phyloP scores from a whole-genome alignment of 176 grass and related monocot genomes.

The Oryza officinalis region DNA sequence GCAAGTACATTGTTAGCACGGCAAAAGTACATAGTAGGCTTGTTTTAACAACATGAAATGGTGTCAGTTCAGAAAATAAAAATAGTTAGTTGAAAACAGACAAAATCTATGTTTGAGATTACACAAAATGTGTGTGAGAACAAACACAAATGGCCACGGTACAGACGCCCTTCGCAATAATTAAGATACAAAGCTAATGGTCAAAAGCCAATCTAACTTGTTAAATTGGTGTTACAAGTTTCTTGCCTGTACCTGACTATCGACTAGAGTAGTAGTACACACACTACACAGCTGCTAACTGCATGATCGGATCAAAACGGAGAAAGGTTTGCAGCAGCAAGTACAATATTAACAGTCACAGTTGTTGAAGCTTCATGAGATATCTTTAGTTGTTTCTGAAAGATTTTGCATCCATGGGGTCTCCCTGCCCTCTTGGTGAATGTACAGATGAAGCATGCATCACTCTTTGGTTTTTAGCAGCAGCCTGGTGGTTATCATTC shows the following conservation, averaged over 20 bases:
- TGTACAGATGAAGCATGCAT: slow-evolving; percentile 27
- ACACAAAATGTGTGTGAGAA: slow-evolving; percentile 24
- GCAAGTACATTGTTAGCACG: neutral
- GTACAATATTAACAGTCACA: slow-evolving; percentile 28
- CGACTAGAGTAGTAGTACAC: slow-evolving; percentile 1
- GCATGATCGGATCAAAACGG: neutral
- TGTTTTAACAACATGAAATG: neutral
- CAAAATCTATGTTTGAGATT: slow-evolving; percentile 24
- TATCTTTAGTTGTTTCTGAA: slow-evolving; percentile 23
- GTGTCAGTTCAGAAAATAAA: neutral
- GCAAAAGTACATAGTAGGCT: neutral
- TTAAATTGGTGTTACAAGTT: slow-evolving; percentile 23
- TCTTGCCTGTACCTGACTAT: slow-evolving; percentile 20
- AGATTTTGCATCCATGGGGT: slow-evolving; percentile 3
- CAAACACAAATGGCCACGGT: neutral
- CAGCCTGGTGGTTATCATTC: slow-evolving; percentile 36
- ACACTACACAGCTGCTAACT: slow-evolving; percentile 2
- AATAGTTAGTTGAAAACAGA: neutral
- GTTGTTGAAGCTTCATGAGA: neutral
- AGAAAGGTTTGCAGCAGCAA: slow-evolving; percentile 15
- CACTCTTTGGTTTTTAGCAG: slow-evolving; percentile 28
- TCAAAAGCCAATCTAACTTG: slow-evolving; percentile 33
- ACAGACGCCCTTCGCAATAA: neutral
- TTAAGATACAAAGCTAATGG: slow-evolving; percentile 29
- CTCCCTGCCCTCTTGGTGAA: slow-evolving; percentile 17